These are phyloP conservation scores for Jaminaea rosea DNA, from an alignment of 1,284 basidiomycete genomes.

Conservation along the genomic window DNA sequence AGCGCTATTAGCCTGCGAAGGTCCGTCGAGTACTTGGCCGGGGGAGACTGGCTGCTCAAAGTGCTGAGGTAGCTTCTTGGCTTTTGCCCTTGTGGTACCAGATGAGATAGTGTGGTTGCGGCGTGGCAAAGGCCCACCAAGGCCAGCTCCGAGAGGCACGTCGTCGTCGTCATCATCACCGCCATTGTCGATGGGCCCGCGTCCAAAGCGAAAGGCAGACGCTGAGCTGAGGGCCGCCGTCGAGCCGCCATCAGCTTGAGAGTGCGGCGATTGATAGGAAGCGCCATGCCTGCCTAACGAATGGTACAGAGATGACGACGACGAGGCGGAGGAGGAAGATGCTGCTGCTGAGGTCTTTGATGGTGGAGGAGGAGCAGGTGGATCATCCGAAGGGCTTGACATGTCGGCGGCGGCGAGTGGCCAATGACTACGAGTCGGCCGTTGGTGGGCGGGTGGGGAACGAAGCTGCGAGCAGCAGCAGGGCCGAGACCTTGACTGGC, in stretches of 20 bases:
- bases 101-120: conserved; percentile 8
- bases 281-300: neutral
- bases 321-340: neutral
- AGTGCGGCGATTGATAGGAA: no score
- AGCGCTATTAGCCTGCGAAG: neutral
- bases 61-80: neutral
- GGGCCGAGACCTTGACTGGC: neutral
- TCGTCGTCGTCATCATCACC: neutral
- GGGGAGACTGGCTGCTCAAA: conserved; percentile 1
- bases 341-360: neutral
- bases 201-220: no score
- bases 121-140: neutral
- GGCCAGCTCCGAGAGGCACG: neutral
- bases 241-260: neutral
- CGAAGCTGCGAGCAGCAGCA: neutral
- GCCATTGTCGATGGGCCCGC: no score
- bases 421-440: neutral
- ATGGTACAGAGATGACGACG: neutral
- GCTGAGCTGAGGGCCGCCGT: no score
- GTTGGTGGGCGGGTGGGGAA: no score
- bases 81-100: neutral
- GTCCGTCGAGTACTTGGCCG: neutral
- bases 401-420: no score
- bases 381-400: no score
- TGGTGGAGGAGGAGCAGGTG: neutral